A percentile compares a stretch with the other conserved stretches of the same genome.
phyloP scores from a whole-genome alignment of 176 grass and related monocot genomes.

The Alopecurus myosuroides region DNA sequence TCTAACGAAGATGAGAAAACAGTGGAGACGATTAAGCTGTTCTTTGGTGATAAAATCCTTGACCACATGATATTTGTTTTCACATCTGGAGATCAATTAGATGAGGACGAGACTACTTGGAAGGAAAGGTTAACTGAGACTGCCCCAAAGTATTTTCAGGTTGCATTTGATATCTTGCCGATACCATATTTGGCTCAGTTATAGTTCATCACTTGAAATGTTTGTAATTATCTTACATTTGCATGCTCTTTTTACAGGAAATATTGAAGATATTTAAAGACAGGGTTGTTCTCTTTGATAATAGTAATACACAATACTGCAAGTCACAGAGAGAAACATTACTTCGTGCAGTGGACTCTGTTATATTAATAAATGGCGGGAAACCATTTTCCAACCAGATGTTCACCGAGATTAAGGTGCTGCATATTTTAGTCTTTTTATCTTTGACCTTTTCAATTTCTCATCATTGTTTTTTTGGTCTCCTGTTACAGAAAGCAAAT shows the following conservation, averaged over 20 bases:
- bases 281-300: too few relatives aligned
- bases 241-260: too few relatives aligned
- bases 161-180: not conserved
- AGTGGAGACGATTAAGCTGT: slow-evolving; percentile 42
- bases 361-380: not conserved
- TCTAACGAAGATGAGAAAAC: slow-evolving; percentile 52
- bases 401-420: not conserved
- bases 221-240: too few relatives aligned
- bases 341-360: not conserved
- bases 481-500: not conserved
- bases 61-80: slow-evolving; percentile 72
- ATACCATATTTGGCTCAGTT: not conserved
- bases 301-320: not conserved
- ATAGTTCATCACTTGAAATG: too few relatives aligned
- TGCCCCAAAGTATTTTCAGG: not conserved
- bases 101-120: slow-evolving; percentile 11
- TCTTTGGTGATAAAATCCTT: slow-evolving; percentile 56
- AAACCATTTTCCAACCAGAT: not conserved
- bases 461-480: not conserved
- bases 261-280: too few relatives aligned
- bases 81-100: slow-evolving; percentile 51
- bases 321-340: not conserved
- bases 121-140: not conserved
- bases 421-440: not conserved
- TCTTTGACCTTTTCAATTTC: not conserved